Percentiles rank a stretch among this genome's conserved stretches.
Conservation (phyloP, 345 rosid species). For the Citrus unshiu region DNA sequence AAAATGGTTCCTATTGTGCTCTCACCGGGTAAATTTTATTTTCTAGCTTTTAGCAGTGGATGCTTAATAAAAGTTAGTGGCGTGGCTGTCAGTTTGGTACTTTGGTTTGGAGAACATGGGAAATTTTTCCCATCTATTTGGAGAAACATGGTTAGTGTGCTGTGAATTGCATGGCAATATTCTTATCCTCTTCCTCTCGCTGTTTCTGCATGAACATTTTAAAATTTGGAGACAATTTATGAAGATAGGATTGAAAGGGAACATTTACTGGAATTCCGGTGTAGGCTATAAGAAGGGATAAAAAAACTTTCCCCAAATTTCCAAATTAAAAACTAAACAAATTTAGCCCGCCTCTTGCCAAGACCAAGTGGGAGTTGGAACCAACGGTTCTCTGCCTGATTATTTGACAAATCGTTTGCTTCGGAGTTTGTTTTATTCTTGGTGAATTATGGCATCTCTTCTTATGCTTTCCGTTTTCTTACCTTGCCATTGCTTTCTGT, state of each 20-base stretch:
- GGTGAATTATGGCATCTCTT: background rate
- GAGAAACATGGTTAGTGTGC: background rate
- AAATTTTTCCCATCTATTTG: background rate
- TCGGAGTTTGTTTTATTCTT: background rate
- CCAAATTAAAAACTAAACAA: background rate
- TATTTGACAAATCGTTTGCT: background rate
- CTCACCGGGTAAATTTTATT: background rate
- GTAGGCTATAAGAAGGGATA: background rate
- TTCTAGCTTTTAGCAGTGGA: background rate
- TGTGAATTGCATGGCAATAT: background rate
- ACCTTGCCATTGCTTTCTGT: background rate
- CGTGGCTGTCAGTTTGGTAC: background rate
- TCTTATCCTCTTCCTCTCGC: background rate
- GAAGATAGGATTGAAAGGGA: background rate
- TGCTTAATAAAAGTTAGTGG: background rate
- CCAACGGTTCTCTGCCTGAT: background rate
- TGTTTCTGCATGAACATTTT: background rate
- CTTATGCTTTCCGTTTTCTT: background rate
- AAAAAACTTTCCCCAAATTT: background rate
- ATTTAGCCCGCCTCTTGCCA: background rate
- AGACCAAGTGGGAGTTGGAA: background rate
- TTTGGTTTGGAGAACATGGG: background rate
- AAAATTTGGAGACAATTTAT: background rate
- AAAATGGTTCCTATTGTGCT: background rate
- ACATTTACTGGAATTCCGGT: background rate